Evolutionary conservation across 352 stramenopile species (phyloP).

Genomic region (Pelagophyceae sp.): DNA sequence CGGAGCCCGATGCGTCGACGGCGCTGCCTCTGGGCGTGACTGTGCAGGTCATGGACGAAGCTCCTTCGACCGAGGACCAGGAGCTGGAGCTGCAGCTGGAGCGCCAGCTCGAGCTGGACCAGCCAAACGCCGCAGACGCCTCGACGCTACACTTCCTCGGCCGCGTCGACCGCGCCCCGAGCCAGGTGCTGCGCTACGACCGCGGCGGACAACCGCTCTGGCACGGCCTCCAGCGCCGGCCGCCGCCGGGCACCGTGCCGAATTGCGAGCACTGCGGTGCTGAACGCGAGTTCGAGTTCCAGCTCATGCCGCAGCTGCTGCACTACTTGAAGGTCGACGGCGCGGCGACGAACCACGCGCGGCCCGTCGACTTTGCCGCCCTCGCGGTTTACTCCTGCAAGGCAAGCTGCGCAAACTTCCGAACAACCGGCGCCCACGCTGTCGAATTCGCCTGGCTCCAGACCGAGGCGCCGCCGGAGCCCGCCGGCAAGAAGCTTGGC

Average conservation of each 20-base stretch:
- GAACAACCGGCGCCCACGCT: not conserved
- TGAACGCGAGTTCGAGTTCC: constrained; percentile 79
- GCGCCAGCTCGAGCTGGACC: too few relatives aligned
- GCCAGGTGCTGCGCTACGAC: constrained; percentile 57
- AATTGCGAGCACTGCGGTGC: constrained; percentile 52
- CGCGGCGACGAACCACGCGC: constrained; percentile 39
- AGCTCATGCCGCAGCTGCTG: constrained; percentile 84
- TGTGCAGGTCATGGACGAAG: not conserved
- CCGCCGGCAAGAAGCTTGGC: too few relatives aligned
- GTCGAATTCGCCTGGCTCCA: not conserved
- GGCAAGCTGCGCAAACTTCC: constrained; percentile 68
- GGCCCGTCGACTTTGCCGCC: constrained; percentile 73
- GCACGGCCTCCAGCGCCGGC: not conserved
- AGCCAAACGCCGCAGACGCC: too few relatives aligned
- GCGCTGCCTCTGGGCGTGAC: not conserved
- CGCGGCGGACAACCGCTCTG: not conserved
- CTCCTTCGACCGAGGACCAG: constrained; percentile 55
- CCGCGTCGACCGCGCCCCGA: constrained; percentile 61
- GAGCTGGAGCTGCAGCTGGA: constrained; percentile 55
- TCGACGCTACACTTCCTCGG: constrained; percentile 44
- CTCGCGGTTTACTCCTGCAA: constrained; percentile 81
- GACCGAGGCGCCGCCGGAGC: not conserved
- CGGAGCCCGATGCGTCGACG: constrained; percentile 45
- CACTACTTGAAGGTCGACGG: constrained; percentile 75
- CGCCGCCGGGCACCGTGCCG: not conserved